phyloP scores from a whole-genome alignment of 768 basidiomycete species.

The Russula sp. region DNA sequence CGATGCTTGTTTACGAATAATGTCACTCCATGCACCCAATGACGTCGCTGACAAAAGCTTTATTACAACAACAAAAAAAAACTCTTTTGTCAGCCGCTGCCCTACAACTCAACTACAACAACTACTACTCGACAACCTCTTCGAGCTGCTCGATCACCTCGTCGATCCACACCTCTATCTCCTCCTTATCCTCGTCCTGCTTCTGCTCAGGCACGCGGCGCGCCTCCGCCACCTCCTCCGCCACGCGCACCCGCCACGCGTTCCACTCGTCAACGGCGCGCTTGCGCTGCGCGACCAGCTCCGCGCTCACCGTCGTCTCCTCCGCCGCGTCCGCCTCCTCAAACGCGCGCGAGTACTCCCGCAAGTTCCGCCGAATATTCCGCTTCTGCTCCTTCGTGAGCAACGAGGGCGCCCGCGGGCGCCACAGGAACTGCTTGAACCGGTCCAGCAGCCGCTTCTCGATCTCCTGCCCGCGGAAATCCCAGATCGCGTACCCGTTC shows the following conservation, averaged over 20 bases:
- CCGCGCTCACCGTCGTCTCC: slow-evolving; percentile 90
- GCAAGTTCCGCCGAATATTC: slow-evolving; percentile 77
- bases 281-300: slow-evolving; percentile 83
- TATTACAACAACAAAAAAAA: too few relatives aligned
- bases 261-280: slow-evolving; percentile 98
- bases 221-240: slow-evolving; percentile 56
- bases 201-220: slow-evolving; percentile 29
- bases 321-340: slow-evolving; percentile 97
- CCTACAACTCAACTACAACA: too few relatives aligned
- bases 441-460: slow-evolving; percentile 82
- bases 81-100: too few relatives aligned
- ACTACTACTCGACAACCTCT: slow-evolving; percentile 45
- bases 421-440: slow-evolving; percentile 99
- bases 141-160: slow-evolving; percentile 90
- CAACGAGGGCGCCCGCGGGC: slow-evolving; percentile 86
- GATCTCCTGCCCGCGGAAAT: slow-evolving; percentile 96
- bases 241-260: slow-evolving; percentile 79
- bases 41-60: too few relatives aligned
- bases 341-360: slow-evolving; percentile 85
- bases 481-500: slow-evolving; percentile 95
- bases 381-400: slow-evolving; percentile 84
- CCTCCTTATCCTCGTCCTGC: slow-evolving; percentile 64
- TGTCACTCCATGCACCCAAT: too few relatives aligned
- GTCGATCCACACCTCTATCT: slow-evolving; percentile 91
- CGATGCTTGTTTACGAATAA: too few relatives aligned